Percentiles rank a stretch among this genome's conserved stretches.
Evolutionary conservation across 345 rosid genomes (phyloP).

Genomic region (Hevea brasiliensis): DNA sequence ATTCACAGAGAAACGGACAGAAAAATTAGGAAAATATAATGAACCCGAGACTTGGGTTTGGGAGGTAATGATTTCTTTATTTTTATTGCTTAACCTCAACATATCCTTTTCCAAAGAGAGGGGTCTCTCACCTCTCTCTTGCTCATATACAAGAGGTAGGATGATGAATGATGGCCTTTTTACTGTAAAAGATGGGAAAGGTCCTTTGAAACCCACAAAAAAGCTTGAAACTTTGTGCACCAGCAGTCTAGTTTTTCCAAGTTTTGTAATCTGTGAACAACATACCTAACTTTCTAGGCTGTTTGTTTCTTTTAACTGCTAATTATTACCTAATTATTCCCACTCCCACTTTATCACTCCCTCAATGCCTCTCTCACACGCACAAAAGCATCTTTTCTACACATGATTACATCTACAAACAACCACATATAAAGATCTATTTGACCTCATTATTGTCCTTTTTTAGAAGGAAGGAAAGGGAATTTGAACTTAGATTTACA

Average conservation of each 20-base stretch:
- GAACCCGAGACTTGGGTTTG: background rate
- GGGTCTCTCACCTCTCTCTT: background rate
- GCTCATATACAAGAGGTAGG: background rate
- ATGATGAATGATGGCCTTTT: too few species aligned
- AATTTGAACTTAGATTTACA: too few species aligned
- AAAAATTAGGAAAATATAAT: background rate
- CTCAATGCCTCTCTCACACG: too few species aligned
- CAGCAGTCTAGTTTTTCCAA: background rate
- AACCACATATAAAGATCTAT: too few species aligned
- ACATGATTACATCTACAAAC: too few species aligned
- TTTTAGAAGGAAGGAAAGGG: too few species aligned
- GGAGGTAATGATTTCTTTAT: background rate
- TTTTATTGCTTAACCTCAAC: background rate
- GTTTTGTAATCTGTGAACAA: conserved; percentile 3
- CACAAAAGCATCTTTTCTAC: too few species aligned
- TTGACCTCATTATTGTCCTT: too few species aligned
- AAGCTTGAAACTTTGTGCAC: conserved; percentile 9
- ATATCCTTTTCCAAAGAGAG: background rate
- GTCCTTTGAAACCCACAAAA: background rate
- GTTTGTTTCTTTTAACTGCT: background rate
- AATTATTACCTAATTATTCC: conserved; percentile 18
- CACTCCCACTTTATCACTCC: background rate
- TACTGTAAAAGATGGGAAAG: background rate
- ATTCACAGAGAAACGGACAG: background rate
- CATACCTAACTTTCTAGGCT: conserved; percentile 14